Base-by-base conservation (phyloP, 768 basidiomycete genomes). In the Mycena pura region DNA sequence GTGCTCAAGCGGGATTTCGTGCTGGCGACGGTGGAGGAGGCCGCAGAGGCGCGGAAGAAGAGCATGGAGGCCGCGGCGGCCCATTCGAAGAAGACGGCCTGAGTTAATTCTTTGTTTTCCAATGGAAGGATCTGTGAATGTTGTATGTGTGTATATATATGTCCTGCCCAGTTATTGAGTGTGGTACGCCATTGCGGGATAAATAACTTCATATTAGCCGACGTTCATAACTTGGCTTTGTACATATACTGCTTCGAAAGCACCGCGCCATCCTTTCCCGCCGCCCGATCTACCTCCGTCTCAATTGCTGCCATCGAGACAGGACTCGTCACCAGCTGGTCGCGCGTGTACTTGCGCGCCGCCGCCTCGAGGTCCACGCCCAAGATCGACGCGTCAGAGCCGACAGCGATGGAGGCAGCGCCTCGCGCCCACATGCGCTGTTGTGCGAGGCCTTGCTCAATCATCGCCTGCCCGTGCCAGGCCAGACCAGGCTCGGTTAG, bases 1-100 rank as follows among this genome's bases (percentile, higher is more conserved):
- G 76, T 75, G 44, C 38, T 83, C 29, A 77, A 78, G 60, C 67
- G 72, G 6, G 78, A 82, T 54, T 79, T 84, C 46, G 68, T 82
- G 5, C 68, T 84, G 10, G 76, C 78, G 2, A 82, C 78, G 2
- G 67, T 69, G 0, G 77, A 79, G 48, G 78, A 83, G 66, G 77
- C 68, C 14, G 67, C 43, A 15, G 72, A 64, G 34, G 76, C 76
- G n/a, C 73, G 77, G 48, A 73, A 72, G 63, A 50, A 6, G 32
- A 54, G 2, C 6, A 41, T 61, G 64, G n/a, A n/a, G n/a, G n/a
- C n/a, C n/a, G n/a, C n/a, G n/a, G n/a, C n/a, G n/a, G n/a, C n/a
- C n/a, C n/a, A n/a, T n/a, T n/a, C n/a, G n/a, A n/a, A n/a, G n/a
- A n/a, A n/a, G n/a, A n/a, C n/a, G n/a, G n/a, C n/a, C n/a, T n/a